These are phyloP conservation scores for Lyophyllum semitale DNA, from an alignment of 768 basidiomycete genomes.

Conservation along the genomic window DNA sequence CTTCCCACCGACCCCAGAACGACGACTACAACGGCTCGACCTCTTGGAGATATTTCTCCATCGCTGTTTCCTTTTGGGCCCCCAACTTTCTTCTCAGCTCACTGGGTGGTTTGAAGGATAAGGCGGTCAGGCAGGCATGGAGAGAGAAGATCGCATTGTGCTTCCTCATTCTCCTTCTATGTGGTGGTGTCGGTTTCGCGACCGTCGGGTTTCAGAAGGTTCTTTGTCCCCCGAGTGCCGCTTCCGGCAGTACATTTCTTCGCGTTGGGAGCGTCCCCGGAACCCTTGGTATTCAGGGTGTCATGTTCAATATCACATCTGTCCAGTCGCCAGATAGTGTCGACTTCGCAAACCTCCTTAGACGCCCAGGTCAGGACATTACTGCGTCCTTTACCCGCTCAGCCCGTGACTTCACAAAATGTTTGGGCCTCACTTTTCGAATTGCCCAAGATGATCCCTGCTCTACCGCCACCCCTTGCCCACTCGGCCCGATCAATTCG, in stretches of 20 bases:
- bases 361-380: slow-evolving; percentile 81
- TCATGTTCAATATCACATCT: slow-evolving; percentile 70
- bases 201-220: slow-evolving; percentile 94
- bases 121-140: slow-evolving; percentile 86
- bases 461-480: slow-evolving; percentile 57
- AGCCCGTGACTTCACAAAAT: slow-evolving; percentile 65
- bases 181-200: slow-evolving; percentile 81
- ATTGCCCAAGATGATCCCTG: slow-evolving; percentile 82
- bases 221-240: slow-evolving; percentile 71
- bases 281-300: slow-evolving; percentile 77
- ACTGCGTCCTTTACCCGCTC: slow-evolving; percentile 80
- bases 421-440: slow-evolving; percentile 60
- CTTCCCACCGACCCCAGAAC: slow-evolving; percentile 19
- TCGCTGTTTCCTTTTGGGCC: slow-evolving; percentile 88
- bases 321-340: slow-evolving; percentile 52
- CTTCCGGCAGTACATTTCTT: slow-evolving; percentile 46
- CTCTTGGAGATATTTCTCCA: slow-evolving; percentile 83
- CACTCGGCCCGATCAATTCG: slow-evolving; percentile 60
- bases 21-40: slow-evolving; percentile 48
- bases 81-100: slow-evolving; percentile 74
- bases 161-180: slow-evolving; percentile 79
- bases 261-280: slow-evolving; percentile 57
- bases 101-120: slow-evolving; percentile 80
- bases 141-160: slow-evolving; percentile 95
- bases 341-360: slow-evolving; percentile 58